Evolutionary conservation across 1,284 basidiomycete genomes (phyloP), one percentile per base, ranked within the genome.

Genomic region (Fomitiporia mediterranea): DNA sequence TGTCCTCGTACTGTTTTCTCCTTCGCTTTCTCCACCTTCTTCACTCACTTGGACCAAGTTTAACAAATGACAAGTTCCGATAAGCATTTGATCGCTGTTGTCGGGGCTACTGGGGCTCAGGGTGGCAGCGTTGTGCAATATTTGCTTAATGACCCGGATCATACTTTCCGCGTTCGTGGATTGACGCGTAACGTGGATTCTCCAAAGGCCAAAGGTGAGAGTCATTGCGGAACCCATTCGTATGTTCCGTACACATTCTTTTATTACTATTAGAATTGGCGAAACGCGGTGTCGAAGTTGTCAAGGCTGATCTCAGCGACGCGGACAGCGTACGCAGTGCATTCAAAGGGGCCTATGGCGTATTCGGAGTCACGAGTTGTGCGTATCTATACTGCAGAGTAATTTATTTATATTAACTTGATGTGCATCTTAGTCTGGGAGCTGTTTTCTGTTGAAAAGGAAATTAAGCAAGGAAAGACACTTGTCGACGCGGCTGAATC

Each of bases 301-400:
- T 67, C n/a, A 49, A 51, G 2, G 66, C 60, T 13, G 61, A 67
- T 23, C 57, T 64, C 13, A 53, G 58, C 28, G 62, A 67, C 25
- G 21, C 49, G 0, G 30, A 43, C 2, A 61, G 61, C 28, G 39
- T 67, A 5, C 28, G 58, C 3, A 46, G 59, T 9, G 63, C 65
- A 2, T 47, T 70, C 57, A 35, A 58, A 27, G 67, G 69, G 47
- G 63, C 63, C 7, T 62, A 69, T 53, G 68, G 65, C 27, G 67
- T 69, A 17, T 69, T 65, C 58, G 65, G 63, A 28, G 60, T 68
- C 7, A 70, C 68, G 39, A 67, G 68, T 59, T 69, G 61, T 61
- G 60, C 51, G 63, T 60, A 6, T 4, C 9, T 21, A 4, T 8
- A 28, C 27, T 53, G 7, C 28, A 21, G 13, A 27, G 11, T 44